Percentiles rank a stretch among this genome's conserved stretches.
These are phyloP conservation scores for Mitosporidium daphniae DNA, from an alignment of 371 early-diverging fungal genomes.

Conservation along the genomic window DNA sequence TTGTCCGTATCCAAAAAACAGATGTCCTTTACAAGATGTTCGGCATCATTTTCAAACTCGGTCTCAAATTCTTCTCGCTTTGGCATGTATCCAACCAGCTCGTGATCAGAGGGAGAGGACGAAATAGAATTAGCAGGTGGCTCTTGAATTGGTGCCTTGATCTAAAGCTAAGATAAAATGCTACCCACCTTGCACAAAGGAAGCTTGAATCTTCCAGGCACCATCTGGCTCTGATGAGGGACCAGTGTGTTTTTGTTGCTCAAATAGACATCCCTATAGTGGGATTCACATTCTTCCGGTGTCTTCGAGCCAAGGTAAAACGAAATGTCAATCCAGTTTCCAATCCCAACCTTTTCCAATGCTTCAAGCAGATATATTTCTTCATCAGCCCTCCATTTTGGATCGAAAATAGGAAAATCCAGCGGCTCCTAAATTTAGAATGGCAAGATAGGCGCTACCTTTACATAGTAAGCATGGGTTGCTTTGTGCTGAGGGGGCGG, in stretches of 20 bases:
- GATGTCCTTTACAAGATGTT: constrained; percentile 60
- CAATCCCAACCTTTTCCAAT: constrained; percentile 55
- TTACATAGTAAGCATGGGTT: constrained; percentile 1
- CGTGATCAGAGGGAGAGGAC: constrained; percentile 56
- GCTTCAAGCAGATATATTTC: constrained; percentile 71
- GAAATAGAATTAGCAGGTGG: constrained; percentile 8
- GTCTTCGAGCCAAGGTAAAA: constrained; percentile 62
- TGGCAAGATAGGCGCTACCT: neutral
- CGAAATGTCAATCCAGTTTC: constrained; percentile 80
- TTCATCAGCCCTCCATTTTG: constrained; percentile 80
- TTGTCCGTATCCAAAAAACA: constrained; percentile 34
- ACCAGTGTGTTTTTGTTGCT: constrained; percentile 27
- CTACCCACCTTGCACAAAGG: constrained; percentile 1
- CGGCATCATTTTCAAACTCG: constrained; percentile 81
- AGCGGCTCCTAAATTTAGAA: constrained; percentile 18
- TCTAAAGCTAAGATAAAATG: no score
- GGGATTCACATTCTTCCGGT: constrained; percentile 42
- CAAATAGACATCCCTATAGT: constrained; percentile 50
- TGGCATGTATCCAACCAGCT: constrained; percentile 82
- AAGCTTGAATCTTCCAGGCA: neutral
- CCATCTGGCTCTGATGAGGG: constrained; percentile 8
- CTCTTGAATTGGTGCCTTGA: constrained; percentile 2
- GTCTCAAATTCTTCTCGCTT: constrained; percentile 79
- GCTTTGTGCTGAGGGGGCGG: neutral
- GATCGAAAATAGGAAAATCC: constrained; percentile 39